Conservation (phyloP, 2,329 filamentous ascomycete genomes). For the Nothophaeocryptopus gaeumannii region DNA sequence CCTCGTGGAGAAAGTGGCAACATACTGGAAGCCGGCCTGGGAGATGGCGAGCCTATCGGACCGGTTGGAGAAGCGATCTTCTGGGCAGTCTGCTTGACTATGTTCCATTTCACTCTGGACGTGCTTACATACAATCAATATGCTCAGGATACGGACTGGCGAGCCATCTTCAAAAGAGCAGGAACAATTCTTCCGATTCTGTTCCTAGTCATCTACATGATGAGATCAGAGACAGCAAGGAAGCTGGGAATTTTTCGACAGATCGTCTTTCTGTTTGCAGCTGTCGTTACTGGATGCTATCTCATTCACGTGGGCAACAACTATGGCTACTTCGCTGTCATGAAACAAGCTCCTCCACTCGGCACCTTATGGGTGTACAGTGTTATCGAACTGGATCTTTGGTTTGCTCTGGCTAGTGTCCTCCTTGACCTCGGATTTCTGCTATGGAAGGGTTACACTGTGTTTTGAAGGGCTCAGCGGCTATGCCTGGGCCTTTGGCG, state of each 20-base stretch:
- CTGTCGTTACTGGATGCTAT: constrained; percentile 67
- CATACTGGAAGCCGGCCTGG: constrained; percentile 36
- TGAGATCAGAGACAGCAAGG: constrained; percentile 40
- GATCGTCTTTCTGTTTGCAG: constrained; percentile 61
- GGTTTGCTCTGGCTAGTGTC: constrained; percentile 60
- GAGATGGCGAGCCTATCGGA: constrained; percentile 45
- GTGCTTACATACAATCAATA: constrained; percentile 78
- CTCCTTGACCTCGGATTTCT: constrained; percentile 51
- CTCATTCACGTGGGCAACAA: constrained; percentile 78
- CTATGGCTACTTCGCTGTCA: constrained; percentile 77
- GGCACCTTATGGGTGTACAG: constrained; percentile 93
- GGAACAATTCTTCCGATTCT: constrained; percentile 45
- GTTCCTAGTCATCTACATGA: constrained; percentile 44
- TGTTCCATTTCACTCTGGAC: constrained; percentile 75
- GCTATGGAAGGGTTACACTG: constrained; percentile 53
- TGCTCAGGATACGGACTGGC: constrained; percentile 63
- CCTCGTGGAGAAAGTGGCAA: constrained; percentile 35
- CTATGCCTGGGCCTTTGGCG: not conserved
- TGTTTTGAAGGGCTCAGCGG: constrained; percentile 18
- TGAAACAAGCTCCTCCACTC: constrained; percentile 87
- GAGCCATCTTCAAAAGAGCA: constrained; percentile 53
- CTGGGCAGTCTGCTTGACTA: constrained; percentile 59
- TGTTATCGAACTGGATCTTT: constrained; percentile 77
- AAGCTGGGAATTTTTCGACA: constrained; percentile 47
- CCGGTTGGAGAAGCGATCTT: constrained; percentile 48